These are phyloP conservation scores for Ophiostoma ulmi DNA, from an alignment of 2,329 filamentous ascomycete species.

Conservation along the genomic window DNA sequence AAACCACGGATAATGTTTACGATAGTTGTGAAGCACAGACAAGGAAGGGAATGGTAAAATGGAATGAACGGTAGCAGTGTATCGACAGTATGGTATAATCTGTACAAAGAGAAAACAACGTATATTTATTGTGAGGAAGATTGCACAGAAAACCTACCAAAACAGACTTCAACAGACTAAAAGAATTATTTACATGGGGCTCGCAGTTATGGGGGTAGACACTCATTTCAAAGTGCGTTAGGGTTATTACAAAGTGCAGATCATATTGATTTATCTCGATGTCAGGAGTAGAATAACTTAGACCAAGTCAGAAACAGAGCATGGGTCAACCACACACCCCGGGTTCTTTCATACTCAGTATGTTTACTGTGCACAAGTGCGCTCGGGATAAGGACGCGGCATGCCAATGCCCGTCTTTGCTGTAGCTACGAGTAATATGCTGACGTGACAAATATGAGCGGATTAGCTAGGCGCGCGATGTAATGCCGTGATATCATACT, in stretches of 20 bases:
- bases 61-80: neutral
- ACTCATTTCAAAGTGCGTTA: conserved; percentile 6
- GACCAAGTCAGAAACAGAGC: neutral
- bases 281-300: neutral
- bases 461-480: neutral
- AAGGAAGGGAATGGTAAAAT: neutral
- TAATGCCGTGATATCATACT: neutral
- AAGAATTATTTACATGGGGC: neutral
- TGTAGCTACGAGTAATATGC: neutral
- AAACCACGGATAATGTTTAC: neutral
- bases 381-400: neutral
- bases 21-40: neutral
- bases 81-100: neutral
- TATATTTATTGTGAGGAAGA: neutral
- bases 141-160: neutral
- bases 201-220: conserved; percentile 9
- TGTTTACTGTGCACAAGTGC: neutral
- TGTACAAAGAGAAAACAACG: neutral
- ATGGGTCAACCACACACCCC: neutral
- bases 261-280: conserved; percentile 3
- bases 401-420: neutral
- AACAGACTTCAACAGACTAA: neutral
- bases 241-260: conserved; percentile 10
- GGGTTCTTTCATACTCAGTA: neutral
- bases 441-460: neutral